phyloP scores from a whole-genome alignment of 768 basidiomycete genomes.

The Boletus sp. region DNA sequence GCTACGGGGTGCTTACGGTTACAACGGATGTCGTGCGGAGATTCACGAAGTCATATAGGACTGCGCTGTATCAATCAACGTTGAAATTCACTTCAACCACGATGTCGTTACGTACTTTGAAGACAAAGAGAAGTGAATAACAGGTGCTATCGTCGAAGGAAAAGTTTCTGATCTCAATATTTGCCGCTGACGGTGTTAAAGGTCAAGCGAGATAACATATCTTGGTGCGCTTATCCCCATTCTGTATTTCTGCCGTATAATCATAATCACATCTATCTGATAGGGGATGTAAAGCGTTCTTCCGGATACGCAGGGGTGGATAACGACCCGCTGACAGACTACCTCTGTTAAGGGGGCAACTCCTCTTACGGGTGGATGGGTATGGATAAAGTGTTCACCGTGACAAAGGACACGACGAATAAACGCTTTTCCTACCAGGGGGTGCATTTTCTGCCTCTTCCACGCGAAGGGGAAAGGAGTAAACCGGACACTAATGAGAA shows the following conservation, averaged over 20 bases:
- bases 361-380: slow-evolving; percentile 21
- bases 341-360: slow-evolving; percentile 7
- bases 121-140: slow-evolving; percentile 4
- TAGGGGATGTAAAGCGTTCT: slow-evolving; percentile 18
- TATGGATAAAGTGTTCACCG: slow-evolving; percentile 1
- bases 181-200: slow-evolving; percentile 29
- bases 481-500: too few species aligned
- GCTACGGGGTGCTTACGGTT: slow-evolving; percentile 17
- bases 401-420: too few species aligned
- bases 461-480: slow-evolving; percentile 4
- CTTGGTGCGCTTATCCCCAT: slow-evolving; percentile 17
- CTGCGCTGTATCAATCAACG: slow-evolving; percentile 19
- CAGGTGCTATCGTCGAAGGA: slow-evolving; percentile 17
- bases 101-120: slow-evolving; percentile 22
- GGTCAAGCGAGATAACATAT: slow-evolving; percentile 12
- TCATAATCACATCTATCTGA: not conserved
- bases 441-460: slow-evolving; percentile 19
- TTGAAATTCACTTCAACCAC: slow-evolving; percentile 19
- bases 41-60: slow-evolving; percentile 20
- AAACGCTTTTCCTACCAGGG: slow-evolving; percentile 1
- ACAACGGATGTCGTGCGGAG: slow-evolving; percentile 30
- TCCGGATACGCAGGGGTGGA: slow-evolving; percentile 22
- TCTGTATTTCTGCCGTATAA: not conserved
- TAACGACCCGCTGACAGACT: slow-evolving; percentile 17
- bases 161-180: slow-evolving; percentile 17